Base-by-base conservation (phyloP, 352 stramenopile species). In the Pythium aristosporum region DNA sequence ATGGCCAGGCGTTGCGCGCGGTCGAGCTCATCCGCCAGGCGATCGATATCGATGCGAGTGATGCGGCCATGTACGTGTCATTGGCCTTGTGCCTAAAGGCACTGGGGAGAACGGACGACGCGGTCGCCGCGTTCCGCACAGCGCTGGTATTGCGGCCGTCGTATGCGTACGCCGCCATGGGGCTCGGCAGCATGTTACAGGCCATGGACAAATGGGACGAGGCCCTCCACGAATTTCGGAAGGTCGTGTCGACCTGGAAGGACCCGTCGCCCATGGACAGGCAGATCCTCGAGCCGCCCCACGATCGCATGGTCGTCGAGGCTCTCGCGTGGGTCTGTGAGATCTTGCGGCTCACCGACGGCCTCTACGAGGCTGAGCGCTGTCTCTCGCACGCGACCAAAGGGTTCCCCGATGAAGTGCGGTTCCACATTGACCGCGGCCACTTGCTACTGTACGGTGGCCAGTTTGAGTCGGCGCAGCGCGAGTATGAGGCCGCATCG, bases 361-460 rank as follows among this genome's bases (percentile, higher is more conserved):
- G 76, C 3, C 73, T 70, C 67, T 66, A 75, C 25, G 68, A 77
- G 15, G 77, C 79, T 20, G 77, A 91, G 21, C 69, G 66, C 13
- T 92, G 85, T 51, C 55, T 91, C 11, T 71, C 73, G 13, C 65
- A 89, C 15, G 74, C 79, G 2, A 64, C 85, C 10, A 51, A 65
- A 50, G 68, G 67, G 15, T 93, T 80, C 70, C 82, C 80, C 1
- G 47, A 81, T n/a, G 74, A 89, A 32, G 43, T 78, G 2, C 37
- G 61, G 15, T 89, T 92, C 62, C 72, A 75, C 44, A 84, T 87
- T 60, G 80, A 89, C 13, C 76, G 74, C 5, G 85, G 85, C 2
- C 75, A 87, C 44, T 61, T 91, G 59, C 48, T 90, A 15, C 53
- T 83, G 0, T 71, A 75, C 21, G 75, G 70, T 3, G 77, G 78